Evolutionary conservation across 805 yeast species (phyloP).

Genomic region (Kuraishia floccosa): DNA sequence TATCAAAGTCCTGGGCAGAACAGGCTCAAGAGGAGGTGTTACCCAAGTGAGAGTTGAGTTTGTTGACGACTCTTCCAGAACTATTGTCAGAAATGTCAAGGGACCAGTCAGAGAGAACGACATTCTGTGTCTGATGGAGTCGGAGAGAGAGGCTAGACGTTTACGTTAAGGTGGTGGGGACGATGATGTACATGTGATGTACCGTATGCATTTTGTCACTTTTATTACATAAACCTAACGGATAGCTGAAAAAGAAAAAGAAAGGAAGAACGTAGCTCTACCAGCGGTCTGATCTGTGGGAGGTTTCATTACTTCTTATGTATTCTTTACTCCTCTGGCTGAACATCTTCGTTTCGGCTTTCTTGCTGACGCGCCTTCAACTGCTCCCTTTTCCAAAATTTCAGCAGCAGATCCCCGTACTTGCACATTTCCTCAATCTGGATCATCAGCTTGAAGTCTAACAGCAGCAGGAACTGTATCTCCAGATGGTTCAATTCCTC

Average conservation of each 20-base stretch:
- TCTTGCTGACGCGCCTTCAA: slow-evolving; percentile 14
- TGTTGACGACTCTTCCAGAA: slow-evolving; percentile 34
- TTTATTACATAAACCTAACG: no score
- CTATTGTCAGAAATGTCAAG: slow-evolving; percentile 38
- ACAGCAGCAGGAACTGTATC: slow-evolving; percentile 70
- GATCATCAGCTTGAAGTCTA: slow-evolving; percentile 82
- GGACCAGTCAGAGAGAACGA: slow-evolving; percentile 39
- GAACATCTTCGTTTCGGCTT: not conserved
- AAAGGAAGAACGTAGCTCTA: not conserved
- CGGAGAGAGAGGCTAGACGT: slow-evolving; percentile 23
- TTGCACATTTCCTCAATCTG: slow-evolving; percentile 83
- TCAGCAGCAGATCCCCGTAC: slow-evolving; percentile 76
- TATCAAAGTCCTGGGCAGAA: slow-evolving; percentile 21
- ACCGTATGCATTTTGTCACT: not conserved
- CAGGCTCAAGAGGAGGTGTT: slow-evolving; percentile 27
- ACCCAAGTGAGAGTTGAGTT: slow-evolving; percentile 39
- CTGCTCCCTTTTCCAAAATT: slow-evolving; percentile 76
- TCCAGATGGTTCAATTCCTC: slow-evolving; percentile 91
- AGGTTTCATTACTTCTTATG: not conserved
- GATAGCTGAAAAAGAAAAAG: slow-evolving; percentile 1
- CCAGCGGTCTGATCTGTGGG: not conserved
- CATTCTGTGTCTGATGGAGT: slow-evolving; percentile 22
- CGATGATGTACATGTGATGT: not conserved
- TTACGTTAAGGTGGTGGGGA: slow-evolving; percentile 13
- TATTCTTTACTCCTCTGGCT: not conserved